Percentiles rank a stretch among this genome's conserved stretches.
These are phyloP conservation scores for Claviceps sp. DNA, from an alignment of 2,329 filamentous ascomycete genomes.

Conservation along the genomic window DNA sequence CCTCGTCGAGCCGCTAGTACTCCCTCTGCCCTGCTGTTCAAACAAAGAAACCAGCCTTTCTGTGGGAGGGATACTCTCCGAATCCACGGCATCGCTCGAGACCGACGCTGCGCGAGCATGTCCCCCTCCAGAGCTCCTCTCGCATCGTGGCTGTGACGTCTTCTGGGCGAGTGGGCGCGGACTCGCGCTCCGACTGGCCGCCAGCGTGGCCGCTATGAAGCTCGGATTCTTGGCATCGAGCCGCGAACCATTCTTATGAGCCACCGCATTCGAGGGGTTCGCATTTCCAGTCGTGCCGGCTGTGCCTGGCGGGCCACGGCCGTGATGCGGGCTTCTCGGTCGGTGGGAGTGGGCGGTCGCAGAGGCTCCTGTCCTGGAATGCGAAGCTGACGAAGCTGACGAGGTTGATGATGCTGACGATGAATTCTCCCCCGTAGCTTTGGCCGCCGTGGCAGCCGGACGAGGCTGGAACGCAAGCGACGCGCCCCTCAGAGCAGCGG, in stretches of 20 bases:
- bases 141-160: conserved; percentile 12
- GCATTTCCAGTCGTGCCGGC: no score
- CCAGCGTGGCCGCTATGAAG: conserved; percentile 43
- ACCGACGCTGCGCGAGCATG: conserved; percentile 8
- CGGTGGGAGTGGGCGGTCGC: conserved; percentile 16
- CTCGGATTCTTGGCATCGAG: conserved; percentile 38
- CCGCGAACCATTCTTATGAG: conserved; percentile 1
- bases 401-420: conserved; percentile 8
- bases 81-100: conserved; percentile 26
- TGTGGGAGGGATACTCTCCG: conserved; percentile 46
- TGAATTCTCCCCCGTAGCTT: background rate
- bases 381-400: conserved; percentile 1
- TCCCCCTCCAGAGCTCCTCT: conserved; percentile 14
- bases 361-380: conserved; percentile 20
- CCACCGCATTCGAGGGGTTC: background rate
- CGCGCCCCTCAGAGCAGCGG: conserved; percentile 38
- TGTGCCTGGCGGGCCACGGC: background rate
- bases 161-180: conserved; percentile 16
- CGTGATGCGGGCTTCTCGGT: background rate
- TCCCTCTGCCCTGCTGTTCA: conserved; percentile 32
- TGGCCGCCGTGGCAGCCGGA: background rate
- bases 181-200: conserved; percentile 37
- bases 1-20: conserved; percentile 22
- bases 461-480: conserved; percentile 37
- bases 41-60: conserved; percentile 56